These are phyloP conservation scores for Fusarium abutilonis DNA, from an alignment of 2,329 filamentous ascomycete species.

Conservation along the genomic window DNA sequence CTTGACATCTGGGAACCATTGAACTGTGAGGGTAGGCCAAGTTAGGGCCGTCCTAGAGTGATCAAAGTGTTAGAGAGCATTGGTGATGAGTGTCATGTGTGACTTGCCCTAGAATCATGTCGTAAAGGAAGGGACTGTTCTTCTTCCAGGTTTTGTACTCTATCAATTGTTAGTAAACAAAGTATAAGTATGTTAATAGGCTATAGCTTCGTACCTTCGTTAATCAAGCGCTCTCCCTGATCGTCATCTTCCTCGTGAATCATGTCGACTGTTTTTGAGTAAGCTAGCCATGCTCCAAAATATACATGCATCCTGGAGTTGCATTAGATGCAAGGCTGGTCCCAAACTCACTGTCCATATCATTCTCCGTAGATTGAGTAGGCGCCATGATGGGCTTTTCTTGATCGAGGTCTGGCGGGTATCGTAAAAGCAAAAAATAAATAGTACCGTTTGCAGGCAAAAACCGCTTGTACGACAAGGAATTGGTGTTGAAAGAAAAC, in stretches of 20 bases:
- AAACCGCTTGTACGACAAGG: neutral
- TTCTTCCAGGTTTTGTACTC: slow-evolving; percentile 99
- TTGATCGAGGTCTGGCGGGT: neutral
- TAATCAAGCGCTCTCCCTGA: slow-evolving; percentile 86
- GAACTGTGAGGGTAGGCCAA: slow-evolving; percentile 96
- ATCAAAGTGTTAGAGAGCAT: slow-evolving; percentile 22
- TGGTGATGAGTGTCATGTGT: neutral
- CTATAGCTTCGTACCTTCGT: slow-evolving; percentile 72
- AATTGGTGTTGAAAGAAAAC: slow-evolving; percentile 24
- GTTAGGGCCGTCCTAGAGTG: slow-evolving; percentile 80
- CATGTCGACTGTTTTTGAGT: slow-evolving; percentile 49
- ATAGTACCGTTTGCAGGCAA: neutral
- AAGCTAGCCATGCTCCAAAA: slow-evolving; percentile 2
- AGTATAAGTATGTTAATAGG: neutral
- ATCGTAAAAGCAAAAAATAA: neutral
- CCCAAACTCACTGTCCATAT: slow-evolving; percentile 50
- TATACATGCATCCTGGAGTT: neutral
- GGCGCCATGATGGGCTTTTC: slow-evolving; percentile 48
- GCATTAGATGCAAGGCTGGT: slow-evolving; percentile 11
- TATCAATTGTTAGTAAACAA: slow-evolving; percentile 49
- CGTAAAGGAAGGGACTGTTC: slow-evolving; percentile 97
- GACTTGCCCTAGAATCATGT: slow-evolving; percentile 85
- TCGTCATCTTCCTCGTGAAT: slow-evolving; percentile 75
- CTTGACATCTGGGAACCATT: slow-evolving; percentile 98
- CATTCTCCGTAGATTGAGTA: slow-evolving; percentile 49